Evolutionary conservation across 2,329 filamentous ascomycete species (phyloP), one percentile per base, ranked within the genome.

Genomic region (Sarocladium oryzae): DNA sequence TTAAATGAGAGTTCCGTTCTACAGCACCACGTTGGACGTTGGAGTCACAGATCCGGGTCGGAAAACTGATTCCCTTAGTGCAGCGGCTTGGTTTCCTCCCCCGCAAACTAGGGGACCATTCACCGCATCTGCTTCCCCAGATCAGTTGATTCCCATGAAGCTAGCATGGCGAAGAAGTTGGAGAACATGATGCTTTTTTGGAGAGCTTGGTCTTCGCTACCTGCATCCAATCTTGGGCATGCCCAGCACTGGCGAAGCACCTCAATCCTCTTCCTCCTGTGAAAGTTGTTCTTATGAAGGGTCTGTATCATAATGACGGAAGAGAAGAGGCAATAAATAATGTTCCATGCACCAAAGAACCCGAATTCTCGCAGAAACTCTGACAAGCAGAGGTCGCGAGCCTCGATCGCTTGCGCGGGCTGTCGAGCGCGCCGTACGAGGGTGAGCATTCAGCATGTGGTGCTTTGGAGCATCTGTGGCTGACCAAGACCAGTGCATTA

Each of bases 281-380:
- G n/a, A n/a, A n/a, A n/a, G n/a, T n/a, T n/a, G n/a, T n/a, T n/a
- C n/a, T n/a, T n/a, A n/a, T n/a, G n/a, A n/a, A n/a, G n/a, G n/a
- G n/a, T n/a, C n/a, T n/a, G n/a, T n/a, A n/a, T n/a, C n/a, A n/a
- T n/a, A n/a, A n/a, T n/a, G n/a, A n/a, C n/a, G n/a, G n/a, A n/a
- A n/a, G n/a, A n/a, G n/a, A n/a, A n/a, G n/a, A n/a, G n/a, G n/a
- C n/a, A n/a, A n/a, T n/a, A n/a, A 7, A 30, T 13, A 30, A 30
- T 28, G 40, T 43, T 43, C n/a, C 40, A 43, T 28, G 11, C 40
- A 43, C 40, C 40, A 28, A 43, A 43, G 40, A 43, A 26, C 11
- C 40, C 21, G 3, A 15, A 20, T 3, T 11, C 40, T 4, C 40
- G 40, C n/a, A 43, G 23, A 28, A 28, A 28, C 16, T 28, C 40